Percentiles rank a stretch among this genome's conserved stretches.
Conservation (phyloP, 805 yeast genomes). For the Jamesozyma gamospora region DNA sequence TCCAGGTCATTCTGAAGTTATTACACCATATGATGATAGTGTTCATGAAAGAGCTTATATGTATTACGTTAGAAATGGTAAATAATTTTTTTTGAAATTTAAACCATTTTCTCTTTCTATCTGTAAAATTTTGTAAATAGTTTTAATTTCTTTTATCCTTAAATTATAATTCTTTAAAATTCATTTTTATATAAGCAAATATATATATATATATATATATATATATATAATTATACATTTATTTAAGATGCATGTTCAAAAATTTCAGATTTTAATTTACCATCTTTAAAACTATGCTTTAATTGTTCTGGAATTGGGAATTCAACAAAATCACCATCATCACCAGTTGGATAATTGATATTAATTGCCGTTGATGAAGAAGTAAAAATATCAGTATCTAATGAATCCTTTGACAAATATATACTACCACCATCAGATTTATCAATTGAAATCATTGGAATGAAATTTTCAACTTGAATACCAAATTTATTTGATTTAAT, state of each 20-base stretch:
- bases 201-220: slow-evolving; percentile 1
- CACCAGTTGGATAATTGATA: slow-evolving; percentile 67
- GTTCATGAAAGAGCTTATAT: slow-evolving; percentile 90
- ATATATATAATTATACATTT: neutral
- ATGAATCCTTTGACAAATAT: slow-evolving; percentile 63
- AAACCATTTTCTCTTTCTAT: no score
- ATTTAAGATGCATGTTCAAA: slow-evolving; percentile 72
- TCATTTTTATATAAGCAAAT: no score
- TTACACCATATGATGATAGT: slow-evolving; percentile 74
- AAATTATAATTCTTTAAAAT: no score
- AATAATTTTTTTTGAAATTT: slow-evolving; percentile 13
- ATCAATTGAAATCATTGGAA: slow-evolving; percentile 80
- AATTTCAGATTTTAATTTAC: slow-evolving; percentile 56
- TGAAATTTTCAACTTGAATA: slow-evolving; percentile 69
- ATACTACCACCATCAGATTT: slow-evolving; percentile 80
- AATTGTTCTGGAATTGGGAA: slow-evolving; percentile 87
- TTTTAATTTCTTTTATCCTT: neutral
- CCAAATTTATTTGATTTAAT: slow-evolving; percentile 77
- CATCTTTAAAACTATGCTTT: slow-evolving; percentile 55
- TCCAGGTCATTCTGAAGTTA: slow-evolving; percentile 93
- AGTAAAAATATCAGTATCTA: slow-evolving; percentile 69
- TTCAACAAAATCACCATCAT: slow-evolving; percentile 66
- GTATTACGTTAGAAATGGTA: slow-evolving; percentile 78
- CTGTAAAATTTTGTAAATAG: slow-evolving; percentile 9
- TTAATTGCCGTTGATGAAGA: slow-evolving; percentile 80